Base-by-base conservation (phyloP, 2,329 filamentous ascomycete species). In the Coniochaeta sp. region DNA sequence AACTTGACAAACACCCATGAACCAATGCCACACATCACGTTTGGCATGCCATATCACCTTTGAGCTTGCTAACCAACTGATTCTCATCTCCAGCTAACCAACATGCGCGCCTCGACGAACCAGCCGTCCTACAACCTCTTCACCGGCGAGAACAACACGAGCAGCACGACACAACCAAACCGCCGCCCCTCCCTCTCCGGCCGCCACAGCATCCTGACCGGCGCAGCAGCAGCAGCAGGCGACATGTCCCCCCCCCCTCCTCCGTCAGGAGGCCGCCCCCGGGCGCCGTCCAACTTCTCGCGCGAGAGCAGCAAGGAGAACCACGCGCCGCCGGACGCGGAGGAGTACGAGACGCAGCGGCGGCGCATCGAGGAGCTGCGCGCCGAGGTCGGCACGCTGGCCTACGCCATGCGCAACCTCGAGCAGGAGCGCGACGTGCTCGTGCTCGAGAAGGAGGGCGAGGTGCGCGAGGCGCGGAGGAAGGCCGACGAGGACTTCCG, bases 401-500 rank as follows among this genome's bases (percentile, higher is more conserved):
- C 88, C 63, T 99, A 97, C 75, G 91, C 93, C 61, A 81, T 96
- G 65, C 90, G 92, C 68, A 93, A 90, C 19, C 78, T 90, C 58
- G 93, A 93, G 68, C 91, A 96, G 66, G 93, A 98, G 69, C 88
- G 90, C 66, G 91, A 96, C 61, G 83, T 97, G 67, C 79, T 87
- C 55, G 81, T 86, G 10, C 80, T 96, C 17, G 87, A 91, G 63
- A 89, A 95, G 66, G 89, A 91, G 65, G 89, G 90, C 67, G 93
- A 96, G 68, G 74, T 96, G 24, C 86, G 93, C 63, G 91, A 96
- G 60, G 81, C 88, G 1, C 87, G 90, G 65, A 81, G 87, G 55
- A 89, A 89, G 63, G 89, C 90, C n/a, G 92, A 97, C 68, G 88
- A 90, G 9, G 93, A 96, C 69, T 92, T 90, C 69, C 88, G 90